Evolutionary conservation across 2,329 filamentous ascomycete species (phyloP).

Genomic region (Pseudogymnoascus sp.): DNA sequence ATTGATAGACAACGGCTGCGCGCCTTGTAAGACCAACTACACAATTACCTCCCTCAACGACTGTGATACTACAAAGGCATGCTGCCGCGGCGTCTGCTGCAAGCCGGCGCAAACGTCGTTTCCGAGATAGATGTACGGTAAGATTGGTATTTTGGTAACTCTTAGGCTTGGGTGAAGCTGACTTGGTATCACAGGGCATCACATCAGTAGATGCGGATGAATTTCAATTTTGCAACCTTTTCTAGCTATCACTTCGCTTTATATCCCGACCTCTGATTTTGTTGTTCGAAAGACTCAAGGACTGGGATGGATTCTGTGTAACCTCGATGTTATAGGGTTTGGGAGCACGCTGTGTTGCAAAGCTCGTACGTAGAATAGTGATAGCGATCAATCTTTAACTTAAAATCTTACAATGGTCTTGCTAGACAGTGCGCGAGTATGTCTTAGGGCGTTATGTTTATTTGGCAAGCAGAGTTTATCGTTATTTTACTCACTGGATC

Average conservation of each 20-base stretch:
- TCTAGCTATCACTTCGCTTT: neutral
- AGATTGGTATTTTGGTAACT: neutral
- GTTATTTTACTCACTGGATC: neutral
- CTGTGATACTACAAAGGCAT: neutral
- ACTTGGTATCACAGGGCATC: neutral
- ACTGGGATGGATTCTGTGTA: neutral
- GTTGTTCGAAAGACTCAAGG: neutral
- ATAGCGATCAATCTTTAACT: neutral
- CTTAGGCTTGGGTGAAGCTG: neutral
- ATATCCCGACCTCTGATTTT: neutral
- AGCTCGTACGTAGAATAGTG: neutral
- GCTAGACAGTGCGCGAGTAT: neutral
- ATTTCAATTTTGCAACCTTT: neutral
- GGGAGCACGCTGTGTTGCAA: neutral
- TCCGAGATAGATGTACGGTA: neutral
- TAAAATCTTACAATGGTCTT: neutral
- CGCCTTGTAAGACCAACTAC: neutral
- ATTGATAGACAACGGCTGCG: neutral
- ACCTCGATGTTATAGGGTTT: neutral
- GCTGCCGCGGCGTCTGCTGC: neutral
- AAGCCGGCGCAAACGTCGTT: neutral
- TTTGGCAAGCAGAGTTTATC: neutral
- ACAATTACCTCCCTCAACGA: neutral
- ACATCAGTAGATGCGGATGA: neutral
- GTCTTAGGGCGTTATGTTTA: neutral